A percentile compares a stretch with the other conserved stretches of the same genome.
These are phyloP conservation scores for Neurospora sp. DNA, from an alignment of 495 filamentous ascomycete genomes.

Conservation along the genomic window DNA sequence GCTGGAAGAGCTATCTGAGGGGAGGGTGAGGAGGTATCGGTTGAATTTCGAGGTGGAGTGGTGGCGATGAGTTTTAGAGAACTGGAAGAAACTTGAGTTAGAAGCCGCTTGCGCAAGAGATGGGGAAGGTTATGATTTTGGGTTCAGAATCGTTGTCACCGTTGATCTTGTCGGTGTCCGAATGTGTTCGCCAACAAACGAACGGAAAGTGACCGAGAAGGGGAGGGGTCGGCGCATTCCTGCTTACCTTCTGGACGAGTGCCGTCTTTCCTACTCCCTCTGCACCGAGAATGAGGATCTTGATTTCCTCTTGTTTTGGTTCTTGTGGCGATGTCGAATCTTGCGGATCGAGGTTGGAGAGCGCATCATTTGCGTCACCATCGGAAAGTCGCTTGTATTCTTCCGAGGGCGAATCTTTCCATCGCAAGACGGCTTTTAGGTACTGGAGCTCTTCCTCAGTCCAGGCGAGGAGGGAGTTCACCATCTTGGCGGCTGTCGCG, in stretches of 20 bases:
- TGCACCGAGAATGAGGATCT: conserved; percentile 30
- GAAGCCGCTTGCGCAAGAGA: background rate
- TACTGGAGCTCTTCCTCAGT: conserved; percentile 34
- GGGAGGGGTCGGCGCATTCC: background rate
- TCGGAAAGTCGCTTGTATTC: conserved; percentile 8
- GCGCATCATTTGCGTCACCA: background rate
- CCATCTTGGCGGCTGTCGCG: conserved; percentile 8
- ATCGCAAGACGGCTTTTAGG: conserved; percentile 31
- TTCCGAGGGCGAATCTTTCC: conserved; percentile 19
- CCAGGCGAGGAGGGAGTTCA: conserved; percentile 23
- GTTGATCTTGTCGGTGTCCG: background rate
- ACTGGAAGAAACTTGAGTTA: background rate
- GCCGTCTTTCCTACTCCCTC: conserved; percentile 34
- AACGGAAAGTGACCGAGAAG: background rate
- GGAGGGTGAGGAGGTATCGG: conserved; percentile 22
- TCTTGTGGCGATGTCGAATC: background rate
- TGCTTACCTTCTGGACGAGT: conserved; percentile 28
- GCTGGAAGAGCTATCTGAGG: conserved; percentile 9
- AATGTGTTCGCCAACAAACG: background rate
- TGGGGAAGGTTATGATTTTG: background rate
- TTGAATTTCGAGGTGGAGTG: conserved; percentile 19
- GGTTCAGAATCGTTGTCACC: background rate
- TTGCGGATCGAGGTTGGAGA: background rate
- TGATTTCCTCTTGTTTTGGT: conserved; percentile 21
- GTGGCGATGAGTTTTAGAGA: background rate